Evolutionary conservation across 106 monocot species (phyloP), one percentile per base, ranked within the genome.

Genomic region (Gastrodia elata): DNA sequence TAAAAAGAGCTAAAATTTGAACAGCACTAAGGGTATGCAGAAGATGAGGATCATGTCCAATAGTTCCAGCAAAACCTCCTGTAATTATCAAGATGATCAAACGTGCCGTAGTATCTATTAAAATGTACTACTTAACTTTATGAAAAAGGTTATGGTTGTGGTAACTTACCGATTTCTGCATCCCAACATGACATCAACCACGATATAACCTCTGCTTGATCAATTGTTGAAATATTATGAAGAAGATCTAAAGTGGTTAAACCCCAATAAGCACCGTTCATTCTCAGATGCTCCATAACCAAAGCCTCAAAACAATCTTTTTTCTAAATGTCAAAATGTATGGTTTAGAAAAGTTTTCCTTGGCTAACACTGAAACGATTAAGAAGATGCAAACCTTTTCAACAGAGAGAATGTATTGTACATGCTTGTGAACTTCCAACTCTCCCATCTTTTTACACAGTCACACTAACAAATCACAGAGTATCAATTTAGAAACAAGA

Each of bases 201-300:
- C 6, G 86, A 78, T 65, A 99, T 80, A 36, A 93, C 83, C 30
- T 85, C 85, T 0, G 87, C 83, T 6, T 43, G 57, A 57, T 91
- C 88, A 46, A 99, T 83, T 24, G 83, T 74, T 13, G 59, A 76
- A 48, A 93, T 71, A 75, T 79, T 88, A 80, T 84, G 76, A 71
- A 98, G 92, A 39, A 98, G 76, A 76, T 93, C 87, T 9, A 98
- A 88, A 37, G 98, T 91, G 57, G 93, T 91, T 55, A 99, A 80
- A 35, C 98, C 98, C 98, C 98, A 99, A 59, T 93, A 99, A 1
- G 88, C 98, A 20, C 98, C 98, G 49, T 78, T 98, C 58, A 98
- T 76, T 42, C 93, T 68, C n/a, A 98, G 78, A 41, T 93, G 98
- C 80, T 98, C 93, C 78, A 86, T 90, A 18, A 83, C 75, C 65